These are phyloP conservation scores for Lodderomyces parapsilosis DNA, from an alignment of 1,139 yeast genomes.

Conservation along the genomic window DNA sequence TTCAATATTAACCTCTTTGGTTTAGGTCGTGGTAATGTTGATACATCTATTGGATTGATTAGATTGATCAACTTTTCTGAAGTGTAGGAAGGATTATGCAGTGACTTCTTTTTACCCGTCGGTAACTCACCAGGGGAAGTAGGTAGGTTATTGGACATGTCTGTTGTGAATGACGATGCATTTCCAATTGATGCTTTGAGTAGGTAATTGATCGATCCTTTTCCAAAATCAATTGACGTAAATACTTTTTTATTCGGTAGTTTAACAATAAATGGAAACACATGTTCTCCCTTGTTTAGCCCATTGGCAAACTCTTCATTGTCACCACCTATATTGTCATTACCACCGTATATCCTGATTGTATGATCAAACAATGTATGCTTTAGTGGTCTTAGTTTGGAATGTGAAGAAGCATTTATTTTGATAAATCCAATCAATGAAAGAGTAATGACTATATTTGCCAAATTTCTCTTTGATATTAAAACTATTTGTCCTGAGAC, in stretches of 20 bases:
- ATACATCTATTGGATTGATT: slow-evolving; percentile 73
- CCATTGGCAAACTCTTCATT: slow-evolving; percentile 39
- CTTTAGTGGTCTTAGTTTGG: slow-evolving; percentile 51
- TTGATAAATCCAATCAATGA: slow-evolving; percentile 58
- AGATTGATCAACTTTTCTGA: slow-evolving; percentile 61
- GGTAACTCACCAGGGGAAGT: slow-evolving; percentile 9
- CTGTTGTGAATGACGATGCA: slow-evolving; percentile 14
- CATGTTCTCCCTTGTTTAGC: slow-evolving; percentile 75
- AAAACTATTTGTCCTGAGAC: slow-evolving; percentile 64
- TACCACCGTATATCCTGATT: slow-evolving; percentile 63
- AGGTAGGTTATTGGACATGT: slow-evolving; percentile 8
- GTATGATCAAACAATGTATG: slow-evolving; percentile 62
- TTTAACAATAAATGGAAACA: slow-evolving; percentile 80
- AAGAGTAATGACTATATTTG: slow-evolving; percentile 53
- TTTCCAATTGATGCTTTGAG: slow-evolving; percentile 57
- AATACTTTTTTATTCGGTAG: slow-evolving; percentile 69
- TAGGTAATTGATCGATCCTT: slow-evolving; percentile 74
- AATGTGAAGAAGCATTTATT: slow-evolving; percentile 50
- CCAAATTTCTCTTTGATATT: slow-evolving; percentile 53
- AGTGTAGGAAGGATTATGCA: slow-evolving; percentile 31
- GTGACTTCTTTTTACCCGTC: slow-evolving; percentile 15
- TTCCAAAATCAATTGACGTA: slow-evolving; percentile 80
- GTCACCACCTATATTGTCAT: slow-evolving; percentile 6
- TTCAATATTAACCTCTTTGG: slow-evolving; percentile 65
- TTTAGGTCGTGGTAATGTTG: slow-evolving; percentile 61